Evolutionary conservation across 331 rosid species (phyloP).

Genomic region (Phaseolus coccineus): DNA sequence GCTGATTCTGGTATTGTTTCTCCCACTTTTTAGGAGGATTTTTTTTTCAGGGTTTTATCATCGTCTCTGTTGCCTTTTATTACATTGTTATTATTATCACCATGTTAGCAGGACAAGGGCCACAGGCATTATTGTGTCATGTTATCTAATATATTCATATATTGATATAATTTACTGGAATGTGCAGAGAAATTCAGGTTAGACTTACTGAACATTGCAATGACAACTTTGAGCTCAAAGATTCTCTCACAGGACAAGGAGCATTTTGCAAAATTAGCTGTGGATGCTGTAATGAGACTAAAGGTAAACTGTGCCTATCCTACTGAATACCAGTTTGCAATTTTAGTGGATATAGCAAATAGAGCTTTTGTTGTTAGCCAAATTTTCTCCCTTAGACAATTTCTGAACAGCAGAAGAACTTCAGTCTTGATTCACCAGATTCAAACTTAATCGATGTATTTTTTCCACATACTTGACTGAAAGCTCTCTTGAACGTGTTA

Average conservation of each 20-base stretch:
- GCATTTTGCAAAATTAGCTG: constrained; percentile 89
- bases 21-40: not conserved
- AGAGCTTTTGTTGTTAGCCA: not conserved
- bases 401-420: not conserved
- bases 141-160: constrained; percentile 33
- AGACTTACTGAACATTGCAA: constrained; percentile 96
- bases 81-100: not conserved
- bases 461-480: constrained; percentile 21
- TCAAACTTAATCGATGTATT: constrained; percentile 21
- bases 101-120: not conserved
- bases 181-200: constrained; percentile 83
- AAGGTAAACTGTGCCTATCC: constrained; percentile 62
- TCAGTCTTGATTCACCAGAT: not conserved
- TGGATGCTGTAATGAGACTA: constrained; percentile 95
- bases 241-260: constrained; percentile 97
- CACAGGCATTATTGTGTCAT: not conserved
- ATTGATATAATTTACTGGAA: constrained; percentile 8
- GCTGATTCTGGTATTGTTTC: constrained; percentile 69
- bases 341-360: not conserved
- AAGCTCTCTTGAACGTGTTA: not conserved
- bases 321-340: constrained; percentile 7
- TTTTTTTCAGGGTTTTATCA: not conserved
- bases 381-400: not conserved
- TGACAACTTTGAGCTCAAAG: constrained; percentile 97
- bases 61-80: constrained; percentile 2